Base-by-base conservation (phyloP, 306 rosid genomes). In the Quercus berberidifolia region DNA sequence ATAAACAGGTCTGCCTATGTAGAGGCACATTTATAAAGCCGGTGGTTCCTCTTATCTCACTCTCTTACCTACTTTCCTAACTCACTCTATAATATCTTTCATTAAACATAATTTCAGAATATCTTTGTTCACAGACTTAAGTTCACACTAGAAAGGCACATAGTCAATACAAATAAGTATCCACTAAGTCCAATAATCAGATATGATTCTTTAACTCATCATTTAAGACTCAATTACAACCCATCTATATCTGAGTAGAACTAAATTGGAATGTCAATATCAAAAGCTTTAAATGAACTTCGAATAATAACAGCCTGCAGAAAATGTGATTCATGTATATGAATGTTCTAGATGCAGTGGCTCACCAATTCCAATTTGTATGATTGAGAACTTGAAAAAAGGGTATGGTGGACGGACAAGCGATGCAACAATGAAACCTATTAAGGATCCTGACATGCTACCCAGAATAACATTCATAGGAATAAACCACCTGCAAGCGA, bases 311-410 rank as follows among this genome's bases (percentile, higher is more conserved):
- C 46, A 68, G 52, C 23, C 18, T 2, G 52, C 12, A 68, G 26
- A 68, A 72, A 72, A 28, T 26, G 30, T 15, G 75, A 60, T 59
- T 57, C 1, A 35, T 58, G 31, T 20, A 25, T 26, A 35, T 9
- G 43, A 76, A 72, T 41, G 19, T 17, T 51, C 21, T 55, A 68
- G 74, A 63, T 43, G 69, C 63, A 74, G 63, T 41, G 77, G 70
- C 70, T 78, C 90, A 96, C 99, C 99, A 7, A 96, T 90, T 86
- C 97, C 99, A 71, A 96, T 89, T 31, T 96, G 97, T 75, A 96
- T 13, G 74, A 96, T 85, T 6, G 98, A 90, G 74, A 96, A 90
- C 90, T 93, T 96, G 89, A 96, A 96, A 91, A 82, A 96, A 63
- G 99, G 98, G 76, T 96, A 93, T 0, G 99, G 99, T 3, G 99